Conservation (phyloP, 257 asterid genomes). For the Gentiana macrophylla region DNA sequence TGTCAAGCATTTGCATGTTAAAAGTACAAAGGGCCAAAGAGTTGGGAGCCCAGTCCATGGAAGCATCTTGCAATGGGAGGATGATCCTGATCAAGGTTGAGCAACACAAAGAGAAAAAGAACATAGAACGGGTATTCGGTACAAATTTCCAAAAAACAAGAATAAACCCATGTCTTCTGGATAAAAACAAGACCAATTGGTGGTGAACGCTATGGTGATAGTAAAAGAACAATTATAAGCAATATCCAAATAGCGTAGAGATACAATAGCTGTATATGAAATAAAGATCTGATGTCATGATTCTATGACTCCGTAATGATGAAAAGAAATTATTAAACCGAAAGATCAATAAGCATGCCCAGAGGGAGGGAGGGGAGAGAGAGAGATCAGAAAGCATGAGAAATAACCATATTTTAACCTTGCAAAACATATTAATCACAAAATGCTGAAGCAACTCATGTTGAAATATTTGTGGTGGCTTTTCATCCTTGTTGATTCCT, state of each 20-base stretch:
- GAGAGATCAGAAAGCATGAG: not conserved
- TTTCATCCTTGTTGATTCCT: constrained; percentile 34
- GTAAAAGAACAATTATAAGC: not conserved
- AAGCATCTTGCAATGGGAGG: no score
- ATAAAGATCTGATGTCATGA: not conserved
- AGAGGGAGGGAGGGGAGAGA: not conserved
- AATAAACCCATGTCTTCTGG: not conserved
- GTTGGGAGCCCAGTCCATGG: no score
- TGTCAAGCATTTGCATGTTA: not conserved
- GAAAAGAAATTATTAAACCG: no score
- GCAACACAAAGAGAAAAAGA: not conserved
- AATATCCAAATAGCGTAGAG: not conserved
- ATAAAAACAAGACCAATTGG: not conserved
- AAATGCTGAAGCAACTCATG: constrained; percentile 97
- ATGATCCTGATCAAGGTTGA: not conserved
- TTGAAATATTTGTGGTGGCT: constrained; percentile 87
- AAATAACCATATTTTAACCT: constrained; percentile 30
- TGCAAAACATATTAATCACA: constrained; percentile 91
- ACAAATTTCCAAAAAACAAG: no score
- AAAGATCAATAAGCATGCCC: no score
- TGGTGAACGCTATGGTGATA: not conserved
- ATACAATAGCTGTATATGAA: not conserved
- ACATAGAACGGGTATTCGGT: no score
- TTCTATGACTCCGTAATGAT: no score
- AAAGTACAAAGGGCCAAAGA: not conserved